phyloP scores from a whole-genome alignment of 495 filamentous ascomycete species.

The Penicillium daleae region DNA sequence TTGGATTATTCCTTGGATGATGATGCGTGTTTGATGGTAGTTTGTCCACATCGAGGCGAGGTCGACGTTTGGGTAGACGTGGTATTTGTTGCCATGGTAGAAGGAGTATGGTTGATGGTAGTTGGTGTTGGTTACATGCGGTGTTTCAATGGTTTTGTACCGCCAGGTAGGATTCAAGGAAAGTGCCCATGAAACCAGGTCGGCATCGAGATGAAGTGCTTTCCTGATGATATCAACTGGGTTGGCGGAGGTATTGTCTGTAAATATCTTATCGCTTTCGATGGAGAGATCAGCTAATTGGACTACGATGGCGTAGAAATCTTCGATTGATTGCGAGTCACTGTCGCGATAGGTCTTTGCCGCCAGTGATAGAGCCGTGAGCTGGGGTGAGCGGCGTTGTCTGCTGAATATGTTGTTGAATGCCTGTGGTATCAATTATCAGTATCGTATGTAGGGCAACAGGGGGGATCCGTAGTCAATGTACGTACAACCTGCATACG shows the following conservation, averaged over 20 bases:
- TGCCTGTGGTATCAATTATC: slow-evolving; percentile 1
- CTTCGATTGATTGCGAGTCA: slow-evolving; percentile 12
- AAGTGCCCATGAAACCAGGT: slow-evolving; percentile 17
- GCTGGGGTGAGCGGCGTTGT: slow-evolving; percentile 10
- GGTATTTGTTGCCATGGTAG: slow-evolving; percentile 2
- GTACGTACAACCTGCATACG: slow-evolving; percentile 16
- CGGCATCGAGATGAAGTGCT: slow-evolving; percentile 19
- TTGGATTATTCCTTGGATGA: slow-evolving; percentile 19
- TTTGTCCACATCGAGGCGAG: slow-evolving; percentile 21
- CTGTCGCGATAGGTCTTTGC: slow-evolving; percentile 3
- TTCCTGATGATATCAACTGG: slow-evolving; percentile 2
- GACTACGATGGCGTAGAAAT: slow-evolving; percentile 13
- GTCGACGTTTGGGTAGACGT: slow-evolving; percentile 10
- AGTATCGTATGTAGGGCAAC: neutral
- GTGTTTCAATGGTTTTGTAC: neutral
- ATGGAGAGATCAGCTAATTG: slow-evolving; percentile 15
- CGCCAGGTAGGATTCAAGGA: slow-evolving; percentile 12
- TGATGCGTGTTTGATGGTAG: slow-evolving; percentile 22
- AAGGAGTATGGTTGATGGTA: neutral
- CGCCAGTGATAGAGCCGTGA: slow-evolving; percentile 15
- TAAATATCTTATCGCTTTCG: slow-evolving; percentile 3
- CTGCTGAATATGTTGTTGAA: slow-evolving; percentile 19
- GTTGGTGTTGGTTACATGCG: neutral
- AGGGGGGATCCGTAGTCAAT: neutral
- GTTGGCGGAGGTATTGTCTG: neutral